These are phyloP conservation scores for Amaranthus cruentus DNA, from an alignment of 148 eudicot species.

Conservation along the genomic window DNA sequence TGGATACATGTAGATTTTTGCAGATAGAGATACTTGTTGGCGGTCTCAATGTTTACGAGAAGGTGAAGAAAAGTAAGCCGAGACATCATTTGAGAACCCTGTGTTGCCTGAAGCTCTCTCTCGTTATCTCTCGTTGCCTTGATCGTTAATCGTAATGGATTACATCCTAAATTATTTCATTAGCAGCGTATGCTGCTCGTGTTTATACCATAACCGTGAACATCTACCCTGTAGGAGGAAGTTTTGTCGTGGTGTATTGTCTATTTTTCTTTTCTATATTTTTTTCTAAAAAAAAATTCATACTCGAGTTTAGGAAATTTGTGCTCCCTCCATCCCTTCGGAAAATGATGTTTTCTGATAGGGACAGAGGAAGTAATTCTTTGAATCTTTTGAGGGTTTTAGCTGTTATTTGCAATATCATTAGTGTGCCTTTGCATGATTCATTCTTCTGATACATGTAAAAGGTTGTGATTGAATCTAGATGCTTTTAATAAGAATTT, in stretches of 20 bases:
- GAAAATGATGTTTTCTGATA: no score
- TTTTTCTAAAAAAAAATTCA: not conserved
- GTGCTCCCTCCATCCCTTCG: not conserved
- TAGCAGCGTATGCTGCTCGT: constrained; percentile 9
- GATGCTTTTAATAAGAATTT: no score
- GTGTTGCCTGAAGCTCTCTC: not conserved
- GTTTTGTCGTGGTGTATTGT: constrained; percentile 19
- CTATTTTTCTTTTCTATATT: not conserved
- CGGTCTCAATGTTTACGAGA: not conserved
- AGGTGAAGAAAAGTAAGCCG: not conserved
- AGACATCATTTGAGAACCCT: not conserved
- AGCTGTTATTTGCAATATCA: not conserved
- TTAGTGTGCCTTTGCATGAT: not conserved
- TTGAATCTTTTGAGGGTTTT: not conserved
- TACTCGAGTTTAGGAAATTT: not conserved
- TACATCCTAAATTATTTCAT: not conserved
- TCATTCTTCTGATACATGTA: not conserved
- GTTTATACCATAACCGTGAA: not conserved
- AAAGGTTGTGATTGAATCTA: no score
- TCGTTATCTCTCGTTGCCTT: not conserved
- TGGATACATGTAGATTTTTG: constrained; percentile 19
- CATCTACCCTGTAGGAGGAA: constrained; percentile 6
- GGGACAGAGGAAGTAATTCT: no score
- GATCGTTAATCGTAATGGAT: constrained; percentile 2
- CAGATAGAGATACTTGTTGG: constrained; percentile 19